phyloP scores from a whole-genome alignment of 139 green algal genomes.

The Haematococcus lacustris region DNA sequence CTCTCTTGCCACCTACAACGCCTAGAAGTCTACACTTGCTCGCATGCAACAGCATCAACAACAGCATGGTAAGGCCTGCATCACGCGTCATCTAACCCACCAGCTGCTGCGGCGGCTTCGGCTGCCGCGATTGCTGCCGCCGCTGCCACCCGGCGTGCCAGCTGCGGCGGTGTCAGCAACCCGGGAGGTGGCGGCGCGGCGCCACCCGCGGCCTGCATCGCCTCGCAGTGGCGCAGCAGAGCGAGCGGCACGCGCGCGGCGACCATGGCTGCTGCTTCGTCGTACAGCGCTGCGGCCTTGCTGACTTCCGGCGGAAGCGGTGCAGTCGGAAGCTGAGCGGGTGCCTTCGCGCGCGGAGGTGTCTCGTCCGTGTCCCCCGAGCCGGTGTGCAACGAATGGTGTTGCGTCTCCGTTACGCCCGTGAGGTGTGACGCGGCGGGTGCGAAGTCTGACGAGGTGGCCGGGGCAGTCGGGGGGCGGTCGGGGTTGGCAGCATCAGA shows the following conservation, averaged over 20 bases:
- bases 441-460: too few species aligned
- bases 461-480: too few species aligned
- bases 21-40: neutral
- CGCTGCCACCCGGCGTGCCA: too few species aligned
- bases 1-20: neutral
- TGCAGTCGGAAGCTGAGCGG: neutral
- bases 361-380: too few species aligned
- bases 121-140: conserved; percentile 9
- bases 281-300: conserved; percentile 33
- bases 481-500: too few species aligned
- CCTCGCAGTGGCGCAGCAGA: conserved; percentile 39
- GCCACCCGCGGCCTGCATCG: conserved; percentile 35
- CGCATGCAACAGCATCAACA: neutral
- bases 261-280: conserved; percentile 34
- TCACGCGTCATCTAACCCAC: too few species aligned
- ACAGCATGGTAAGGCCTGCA: too few species aligned
- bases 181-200: conserved; percentile 33
- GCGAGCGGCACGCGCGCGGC: conserved; percentile 23
- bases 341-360: too few species aligned
- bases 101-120: neutral
- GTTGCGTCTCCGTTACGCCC: too few species aligned
- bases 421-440: too few species aligned
- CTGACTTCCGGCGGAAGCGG: conserved; percentile 17
- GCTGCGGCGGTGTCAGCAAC: conserved; percentile 6
- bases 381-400: too few species aligned